These are phyloP conservation scores for Malassezia brasiliensis DNA, from an alignment of 1,284 basidiomycete species.

Conservation along the genomic window DNA sequence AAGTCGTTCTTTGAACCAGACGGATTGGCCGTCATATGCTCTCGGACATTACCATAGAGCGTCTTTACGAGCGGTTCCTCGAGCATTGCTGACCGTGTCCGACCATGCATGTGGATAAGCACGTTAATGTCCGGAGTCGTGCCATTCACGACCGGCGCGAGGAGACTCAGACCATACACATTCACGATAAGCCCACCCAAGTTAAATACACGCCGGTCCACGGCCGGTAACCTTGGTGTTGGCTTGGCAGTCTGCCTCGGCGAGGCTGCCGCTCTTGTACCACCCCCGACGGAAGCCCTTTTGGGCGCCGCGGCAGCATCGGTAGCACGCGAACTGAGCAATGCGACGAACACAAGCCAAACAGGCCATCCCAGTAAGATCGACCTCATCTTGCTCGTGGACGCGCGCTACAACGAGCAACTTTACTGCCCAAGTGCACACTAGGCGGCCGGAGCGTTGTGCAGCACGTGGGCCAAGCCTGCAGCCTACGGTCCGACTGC, in stretches of 20 bases:
- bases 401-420: too few species aligned
- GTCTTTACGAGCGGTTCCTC: conserved; percentile 18
- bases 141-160: conserved; percentile 17
- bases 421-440: too few species aligned
- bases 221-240: neutral
- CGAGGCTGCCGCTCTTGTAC: neutral
- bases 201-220: conserved; percentile 18
- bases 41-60: conserved; percentile 6
- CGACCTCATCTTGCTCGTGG: too few species aligned
- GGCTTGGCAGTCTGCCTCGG: neutral
- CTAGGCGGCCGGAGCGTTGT: too few species aligned
- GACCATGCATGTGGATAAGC: conserved; percentile 21
- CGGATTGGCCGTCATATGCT: neutral
- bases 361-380: too few species aligned
- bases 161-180: conserved; percentile 36
- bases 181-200: conserved; percentile 35
- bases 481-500: too few species aligned
- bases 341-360: too few species aligned
- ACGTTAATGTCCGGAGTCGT: conserved; percentile 22
- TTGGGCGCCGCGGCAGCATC: neutral
- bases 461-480: too few species aligned
- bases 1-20: conserved; percentile 17
- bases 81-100: conserved; percentile 14
- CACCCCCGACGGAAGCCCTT: neutral
- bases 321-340: too few species aligned